Evolutionary conservation across 306 rosid genomes (phyloP).

Genomic region (Fagus sylvatica): DNA sequence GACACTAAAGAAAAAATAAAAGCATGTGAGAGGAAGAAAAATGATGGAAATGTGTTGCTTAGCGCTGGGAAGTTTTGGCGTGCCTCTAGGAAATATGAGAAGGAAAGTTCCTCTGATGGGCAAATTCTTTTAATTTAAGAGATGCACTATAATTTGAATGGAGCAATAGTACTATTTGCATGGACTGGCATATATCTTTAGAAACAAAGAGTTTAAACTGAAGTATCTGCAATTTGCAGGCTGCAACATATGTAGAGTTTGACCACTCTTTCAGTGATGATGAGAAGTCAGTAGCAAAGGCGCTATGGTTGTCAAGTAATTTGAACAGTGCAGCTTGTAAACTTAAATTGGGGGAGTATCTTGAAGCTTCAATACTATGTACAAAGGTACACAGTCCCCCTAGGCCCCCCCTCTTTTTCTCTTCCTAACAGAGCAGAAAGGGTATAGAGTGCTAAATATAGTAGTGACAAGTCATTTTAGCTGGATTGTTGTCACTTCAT

Average conservation of each 20-base stretch:
- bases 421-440: too few relatives aligned
- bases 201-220: not conserved
- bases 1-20: conserved; percentile 56
- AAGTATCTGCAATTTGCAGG: conserved; percentile 40
- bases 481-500: too few relatives aligned
- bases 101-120: conserved; percentile 32
- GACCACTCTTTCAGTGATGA: conserved; percentile 58
- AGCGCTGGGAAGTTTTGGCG: conserved; percentile 49
- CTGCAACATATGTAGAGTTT: conserved; percentile 51
- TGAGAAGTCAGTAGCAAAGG: conserved; percentile 41
- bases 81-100: conserved; percentile 61
- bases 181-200: not conserved
- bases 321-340: conserved; percentile 74
- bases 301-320: conserved; percentile 50
- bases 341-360: conserved; percentile 51
- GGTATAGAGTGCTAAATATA: too few relatives aligned
- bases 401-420: too few relatives aligned
- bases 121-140: too few relatives aligned
- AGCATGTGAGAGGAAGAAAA: conserved; percentile 54
- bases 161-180: too few relatives aligned
- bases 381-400: conserved; percentile 43
- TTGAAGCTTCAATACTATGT: conserved; percentile 54
- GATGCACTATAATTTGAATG: too few relatives aligned
- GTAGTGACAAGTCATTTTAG: too few relatives aligned
- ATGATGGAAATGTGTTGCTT: conserved; percentile 56